phyloP scores from a whole-genome alignment of 768 basidiomycete species.

The Lactarius hatsudake region DNA sequence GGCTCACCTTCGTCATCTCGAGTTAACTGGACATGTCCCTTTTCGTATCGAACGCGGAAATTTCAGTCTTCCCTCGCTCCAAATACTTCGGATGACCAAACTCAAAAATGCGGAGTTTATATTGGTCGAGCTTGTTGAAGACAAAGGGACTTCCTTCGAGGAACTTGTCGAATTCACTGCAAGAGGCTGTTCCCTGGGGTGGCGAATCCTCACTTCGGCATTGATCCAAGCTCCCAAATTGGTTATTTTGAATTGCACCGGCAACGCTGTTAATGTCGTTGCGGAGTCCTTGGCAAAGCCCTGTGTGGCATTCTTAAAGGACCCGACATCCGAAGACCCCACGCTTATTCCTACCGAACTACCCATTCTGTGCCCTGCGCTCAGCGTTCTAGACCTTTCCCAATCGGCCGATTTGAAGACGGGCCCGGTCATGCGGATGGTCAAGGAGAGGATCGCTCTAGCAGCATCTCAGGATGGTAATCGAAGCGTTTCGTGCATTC shows the following conservation, averaged over 20 bases:
- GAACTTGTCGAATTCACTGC: constrained; percentile 21
- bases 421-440: constrained; percentile 25
- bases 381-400: constrained; percentile 22
- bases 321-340: background rate
- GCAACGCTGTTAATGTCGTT: constrained; percentile 8
- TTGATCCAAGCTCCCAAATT: constrained; percentile 11
- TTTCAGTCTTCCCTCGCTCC: constrained; percentile 21
- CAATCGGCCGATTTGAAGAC: constrained; percentile 15
- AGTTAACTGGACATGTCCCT: constrained; percentile 4
- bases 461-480: constrained; percentile 2
- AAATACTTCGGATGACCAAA: constrained; percentile 12
- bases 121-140: constrained; percentile 3
- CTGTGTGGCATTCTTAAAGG: background rate
- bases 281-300: constrained; percentile 10
- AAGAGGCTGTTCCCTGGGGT: background rate
- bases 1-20: constrained; percentile 22
- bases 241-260: constrained; percentile 12
- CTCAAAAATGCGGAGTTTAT: background rate
- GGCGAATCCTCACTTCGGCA: background rate
- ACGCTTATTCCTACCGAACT: background rate
- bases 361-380: constrained; percentile 24
- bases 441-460: constrained; percentile 18
- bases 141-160: constrained; percentile 17
- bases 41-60: background rate
- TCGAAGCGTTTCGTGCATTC: constrained; percentile 15